Conservation (phyloP, 768 basidiomycete genomes). For the Termitomyces sp. region DNA sequence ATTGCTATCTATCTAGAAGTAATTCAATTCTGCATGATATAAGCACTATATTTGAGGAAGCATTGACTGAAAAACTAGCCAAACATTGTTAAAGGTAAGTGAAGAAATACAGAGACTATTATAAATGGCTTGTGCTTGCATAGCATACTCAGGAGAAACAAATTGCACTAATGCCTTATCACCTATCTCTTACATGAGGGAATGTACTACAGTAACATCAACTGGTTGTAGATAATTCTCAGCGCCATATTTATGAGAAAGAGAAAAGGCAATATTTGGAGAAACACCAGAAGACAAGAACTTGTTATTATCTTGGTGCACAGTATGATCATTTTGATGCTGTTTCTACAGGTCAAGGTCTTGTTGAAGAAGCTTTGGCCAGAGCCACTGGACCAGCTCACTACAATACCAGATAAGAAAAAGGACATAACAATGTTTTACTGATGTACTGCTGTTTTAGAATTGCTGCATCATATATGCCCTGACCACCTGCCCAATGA, state of each 20-base stretch:
- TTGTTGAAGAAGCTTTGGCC: constrained; percentile 20
- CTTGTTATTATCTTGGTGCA: constrained; percentile 25
- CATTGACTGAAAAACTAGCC: constrained; percentile 1
- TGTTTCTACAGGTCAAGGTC: background rate
- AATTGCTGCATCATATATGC: constrained; percentile 17
- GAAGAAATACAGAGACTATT: background rate
- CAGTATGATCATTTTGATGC: background rate
- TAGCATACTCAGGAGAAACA: constrained; percentile 19
- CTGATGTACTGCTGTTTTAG: constrained; percentile 20
- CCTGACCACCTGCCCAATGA: constrained; percentile 15
- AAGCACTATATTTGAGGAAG: background rate
- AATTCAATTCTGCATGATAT: background rate
- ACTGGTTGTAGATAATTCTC: constrained; percentile 19
- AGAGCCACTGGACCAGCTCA: constrained; percentile 20
- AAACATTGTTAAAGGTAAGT: constrained; percentile 1
- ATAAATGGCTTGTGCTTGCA: background rate
- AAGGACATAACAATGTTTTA: background rate
- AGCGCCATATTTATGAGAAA: background rate
- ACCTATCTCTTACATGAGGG: constrained; percentile 24
- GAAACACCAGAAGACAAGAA: constrained; percentile 28
- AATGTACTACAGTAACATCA: constrained; percentile 13
- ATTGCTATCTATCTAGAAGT: too few relatives aligned
- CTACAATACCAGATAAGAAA: background rate
- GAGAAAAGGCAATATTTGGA: constrained; percentile 22
- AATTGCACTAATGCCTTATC: constrained; percentile 26